Conservation (phyloP, 2,329 filamentous ascomycete genomes). For the Lasiodiplodia theobromae region DNA sequence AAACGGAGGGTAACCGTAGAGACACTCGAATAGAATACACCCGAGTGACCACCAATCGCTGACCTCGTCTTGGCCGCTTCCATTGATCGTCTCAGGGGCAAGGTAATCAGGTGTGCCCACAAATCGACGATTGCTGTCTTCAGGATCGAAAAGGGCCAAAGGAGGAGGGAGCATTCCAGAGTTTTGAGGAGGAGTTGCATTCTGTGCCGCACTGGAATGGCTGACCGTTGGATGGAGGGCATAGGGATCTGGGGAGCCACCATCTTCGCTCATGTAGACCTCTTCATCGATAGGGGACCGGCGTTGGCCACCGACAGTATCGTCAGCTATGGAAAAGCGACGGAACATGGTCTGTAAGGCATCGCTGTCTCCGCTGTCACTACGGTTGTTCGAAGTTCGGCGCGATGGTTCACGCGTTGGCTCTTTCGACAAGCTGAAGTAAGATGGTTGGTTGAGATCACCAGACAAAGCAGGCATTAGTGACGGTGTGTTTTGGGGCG, state of each 20-base stretch:
- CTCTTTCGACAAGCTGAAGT: conserved; percentile 80
- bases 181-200: conserved; percentile 65
- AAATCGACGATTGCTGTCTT: conserved; percentile 90
- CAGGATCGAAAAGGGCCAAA: conserved; percentile 91
- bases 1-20: conserved; percentile 93
- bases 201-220: conserved; percentile 60
- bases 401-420: conserved; percentile 66
- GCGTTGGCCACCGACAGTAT: conserved; percentile 51
- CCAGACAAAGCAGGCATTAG: conserved; percentile 79
- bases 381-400: conserved; percentile 81
- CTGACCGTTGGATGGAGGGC: conserved; percentile 68
- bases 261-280: conserved; percentile 69
- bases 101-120: conserved; percentile 97
- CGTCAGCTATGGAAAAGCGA: conserved; percentile 68
- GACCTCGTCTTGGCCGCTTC: conserved; percentile 93
- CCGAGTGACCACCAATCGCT: conserved; percentile 99
- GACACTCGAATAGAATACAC: conserved; percentile 95
- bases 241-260: conserved; percentile 76
- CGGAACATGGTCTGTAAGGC: conserved; percentile 82
- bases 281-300: conserved; percentile 77
- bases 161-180: conserved; percentile 88
- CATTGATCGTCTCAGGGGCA: conserved; percentile 94
- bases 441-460: conserved; percentile 83
- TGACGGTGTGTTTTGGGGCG: conserved; percentile 82
- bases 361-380: conserved; percentile 92